Evolutionary conservation across 1,284 basidiomycete genomes (phyloP), one percentile per base, ranked within the genome.

Genomic region (Marasmius tenuissimus): DNA sequence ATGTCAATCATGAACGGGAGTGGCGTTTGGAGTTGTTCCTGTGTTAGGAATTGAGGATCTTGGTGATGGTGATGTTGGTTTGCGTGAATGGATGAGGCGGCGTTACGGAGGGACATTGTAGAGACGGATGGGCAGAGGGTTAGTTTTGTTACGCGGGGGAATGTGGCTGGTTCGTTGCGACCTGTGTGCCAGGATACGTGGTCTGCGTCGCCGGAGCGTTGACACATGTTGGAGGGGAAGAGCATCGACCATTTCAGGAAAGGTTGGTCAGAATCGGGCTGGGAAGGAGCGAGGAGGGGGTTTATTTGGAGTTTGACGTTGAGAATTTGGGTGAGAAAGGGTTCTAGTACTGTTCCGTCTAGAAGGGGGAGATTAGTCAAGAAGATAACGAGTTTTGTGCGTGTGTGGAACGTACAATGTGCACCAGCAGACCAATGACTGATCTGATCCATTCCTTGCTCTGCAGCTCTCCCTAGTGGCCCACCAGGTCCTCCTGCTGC

Each of bases 221-320:
- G 84, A 59, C 86, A 86, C 65, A 83, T 81, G 53, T 78, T 81
- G 2, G 88, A 82, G 5, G 78, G 75, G 72, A 86, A 90, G 56
- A 89, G 79, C 86, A 92, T 88, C 73, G 89, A 88, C 89, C 90
- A 92, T 59, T 81, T 83, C 42, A 92, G 75, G 69, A 83, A 83
- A 12, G 80, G 77, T 49, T 74, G 74, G 1, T 83, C 80, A 3
- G 72, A 61, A 4, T 77, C 76, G 11, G 87, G 85, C 0, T 76
- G 66, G 6, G 80, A 73, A 0, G 85, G 84, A 4, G 73, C 67
- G 7, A 91, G 75, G 38, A 91, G 78, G 0, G 90, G 88, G 69
- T 91, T 90, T 18, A 92, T 64, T 57, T 74, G 71, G 4, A 86
- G 67, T 5, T 67, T 66, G 0, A 84, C 84, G 0, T 76, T 68